These are phyloP conservation scores for Talaromyces nanjingensis DNA, from an alignment of 495 filamentous ascomycete genomes.

Conservation along the genomic window DNA sequence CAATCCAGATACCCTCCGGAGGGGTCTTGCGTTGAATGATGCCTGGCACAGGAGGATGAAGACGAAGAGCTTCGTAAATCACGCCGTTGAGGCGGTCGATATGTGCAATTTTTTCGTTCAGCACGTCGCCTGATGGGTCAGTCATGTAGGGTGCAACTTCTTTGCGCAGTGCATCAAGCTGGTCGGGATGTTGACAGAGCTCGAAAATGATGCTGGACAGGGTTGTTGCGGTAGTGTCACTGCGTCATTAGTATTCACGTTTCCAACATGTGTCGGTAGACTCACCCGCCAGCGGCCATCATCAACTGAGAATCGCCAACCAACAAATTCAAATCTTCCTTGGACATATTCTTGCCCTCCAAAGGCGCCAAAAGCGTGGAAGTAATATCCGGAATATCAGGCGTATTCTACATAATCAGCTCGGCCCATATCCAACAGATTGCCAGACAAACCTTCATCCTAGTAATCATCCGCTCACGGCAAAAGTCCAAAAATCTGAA, in stretches of 20 bases:
- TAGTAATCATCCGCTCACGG: conserved; percentile 15
- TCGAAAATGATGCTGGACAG: conserved; percentile 41
- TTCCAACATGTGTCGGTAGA: too few relatives aligned
- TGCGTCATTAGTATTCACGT: conserved; percentile 26
- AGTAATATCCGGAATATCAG: conserved; percentile 24
- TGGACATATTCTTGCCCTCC: conserved; percentile 13
- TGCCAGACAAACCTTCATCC: conserved; percentile 8
- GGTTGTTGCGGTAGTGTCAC: conserved; percentile 50
- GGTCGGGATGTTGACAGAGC: conserved; percentile 34
- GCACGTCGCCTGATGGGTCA: conserved; percentile 13
- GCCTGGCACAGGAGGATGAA: conserved; percentile 19
- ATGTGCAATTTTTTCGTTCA: conserved; percentile 15
- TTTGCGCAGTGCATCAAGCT: conserved; percentile 22
- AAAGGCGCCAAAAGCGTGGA: conserved; percentile 23
- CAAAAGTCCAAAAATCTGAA: conserved; percentile 21
- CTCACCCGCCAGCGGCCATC: conserved; percentile 34
- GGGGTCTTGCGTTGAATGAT: conserved; percentile 34
- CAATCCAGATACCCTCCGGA: conserved; percentile 38
- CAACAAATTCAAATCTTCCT: conserved; percentile 20
- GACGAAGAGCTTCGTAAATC: conserved; percentile 34
- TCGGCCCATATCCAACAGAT: neutral
- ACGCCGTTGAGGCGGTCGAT: conserved; percentile 32
- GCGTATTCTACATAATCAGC: conserved; percentile 17
- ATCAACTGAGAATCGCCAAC: conserved; percentile 25
- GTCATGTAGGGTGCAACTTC: conserved; percentile 11